phyloP scores from a whole-genome alignment of 2,329 filamentous ascomycete genomes.

The Alternaria rosae region DNA sequence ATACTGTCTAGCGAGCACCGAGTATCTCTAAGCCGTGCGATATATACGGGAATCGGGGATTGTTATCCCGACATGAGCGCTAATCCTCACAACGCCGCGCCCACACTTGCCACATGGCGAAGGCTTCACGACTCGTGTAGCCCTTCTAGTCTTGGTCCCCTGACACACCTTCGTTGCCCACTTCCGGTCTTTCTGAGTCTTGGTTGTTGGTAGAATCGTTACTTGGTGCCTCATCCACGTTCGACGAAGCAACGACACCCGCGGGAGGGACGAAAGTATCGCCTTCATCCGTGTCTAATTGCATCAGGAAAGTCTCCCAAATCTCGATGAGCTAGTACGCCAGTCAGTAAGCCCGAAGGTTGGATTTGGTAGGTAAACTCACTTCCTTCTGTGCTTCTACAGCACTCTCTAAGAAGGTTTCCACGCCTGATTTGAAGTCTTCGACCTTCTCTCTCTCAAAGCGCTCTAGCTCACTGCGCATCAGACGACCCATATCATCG shows the following conservation, averaged over 20 bases:
- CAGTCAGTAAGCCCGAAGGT: conserved; percentile 18
- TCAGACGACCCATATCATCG: conserved; percentile 94
- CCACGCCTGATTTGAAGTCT: conserved; percentile 97
- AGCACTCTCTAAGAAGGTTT: conserved; percentile 95
- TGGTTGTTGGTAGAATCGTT: conserved; percentile 19
- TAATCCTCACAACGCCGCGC: neutral
- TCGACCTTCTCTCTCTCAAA: conserved; percentile 99
- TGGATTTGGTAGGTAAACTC: conserved; percentile 41
- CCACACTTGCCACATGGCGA: neutral
- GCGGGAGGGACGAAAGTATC: conserved; percentile 54
- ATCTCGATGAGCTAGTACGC: conserved; percentile 73
- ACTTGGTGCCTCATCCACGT: conserved; percentile 17
- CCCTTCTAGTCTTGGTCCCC: neutral
- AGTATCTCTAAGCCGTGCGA: neutral
- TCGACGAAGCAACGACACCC: conserved; percentile 47
- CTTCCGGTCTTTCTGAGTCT: conserved; percentile 7
- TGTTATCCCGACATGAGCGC: neutral
- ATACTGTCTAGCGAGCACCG: neutral
- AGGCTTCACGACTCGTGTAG: neutral
- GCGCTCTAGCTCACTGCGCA: conserved; percentile 88
- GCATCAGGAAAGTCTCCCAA: conserved; percentile 98
- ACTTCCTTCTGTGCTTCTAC: conserved; percentile 99
- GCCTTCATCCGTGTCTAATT: conserved; percentile 89
- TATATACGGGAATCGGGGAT: neutral
- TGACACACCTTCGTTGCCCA: neutral